Conservation (phyloP, 441 rosid genomes). For the Viola pubescens region DNA sequence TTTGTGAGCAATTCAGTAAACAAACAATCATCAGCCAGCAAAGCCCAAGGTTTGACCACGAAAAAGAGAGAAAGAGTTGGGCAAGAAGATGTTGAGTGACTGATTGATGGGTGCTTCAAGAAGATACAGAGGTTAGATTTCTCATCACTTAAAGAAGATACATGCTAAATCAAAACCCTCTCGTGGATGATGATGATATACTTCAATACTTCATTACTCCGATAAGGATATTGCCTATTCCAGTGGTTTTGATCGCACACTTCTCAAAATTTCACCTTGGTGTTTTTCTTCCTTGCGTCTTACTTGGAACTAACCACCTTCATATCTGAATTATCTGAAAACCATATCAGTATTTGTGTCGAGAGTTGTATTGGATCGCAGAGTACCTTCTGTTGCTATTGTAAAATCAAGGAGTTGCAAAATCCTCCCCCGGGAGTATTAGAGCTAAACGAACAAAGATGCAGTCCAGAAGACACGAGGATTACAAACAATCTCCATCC, state of each 20-base stretch:
- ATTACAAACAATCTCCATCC: constrained; percentile 26
- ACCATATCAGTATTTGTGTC: too few species aligned
- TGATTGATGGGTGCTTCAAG: constrained; percentile 12
- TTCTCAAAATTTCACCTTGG: not conserved
- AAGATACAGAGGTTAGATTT: constrained; percentile 17
- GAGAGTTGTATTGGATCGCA: not conserved
- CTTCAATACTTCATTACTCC: not conserved
- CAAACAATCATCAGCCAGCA: not conserved
- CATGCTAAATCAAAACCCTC: constrained; percentile 5
- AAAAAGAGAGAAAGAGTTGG: not conserved
- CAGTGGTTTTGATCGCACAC: constrained; percentile 6
- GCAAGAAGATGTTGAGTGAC: not conserved
- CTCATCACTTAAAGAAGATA: not conserved
- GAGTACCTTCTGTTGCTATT: too few species aligned
- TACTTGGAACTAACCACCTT: too few species aligned
- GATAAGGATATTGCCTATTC: constrained; percentile 4
- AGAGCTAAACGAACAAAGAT: constrained; percentile 20
- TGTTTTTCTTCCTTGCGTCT: not conserved
- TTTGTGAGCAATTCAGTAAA: too few species aligned
- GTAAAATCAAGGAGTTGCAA: too few species aligned
- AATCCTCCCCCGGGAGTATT: too few species aligned
- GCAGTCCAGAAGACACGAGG: constrained; percentile 43
- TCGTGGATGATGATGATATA: not conserved
- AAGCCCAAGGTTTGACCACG: not conserved
- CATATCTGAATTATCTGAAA: too few species aligned